Base-by-base conservation (phyloP, 495 filamentous ascomycete genomes). In the Penicillium lagena region DNA sequence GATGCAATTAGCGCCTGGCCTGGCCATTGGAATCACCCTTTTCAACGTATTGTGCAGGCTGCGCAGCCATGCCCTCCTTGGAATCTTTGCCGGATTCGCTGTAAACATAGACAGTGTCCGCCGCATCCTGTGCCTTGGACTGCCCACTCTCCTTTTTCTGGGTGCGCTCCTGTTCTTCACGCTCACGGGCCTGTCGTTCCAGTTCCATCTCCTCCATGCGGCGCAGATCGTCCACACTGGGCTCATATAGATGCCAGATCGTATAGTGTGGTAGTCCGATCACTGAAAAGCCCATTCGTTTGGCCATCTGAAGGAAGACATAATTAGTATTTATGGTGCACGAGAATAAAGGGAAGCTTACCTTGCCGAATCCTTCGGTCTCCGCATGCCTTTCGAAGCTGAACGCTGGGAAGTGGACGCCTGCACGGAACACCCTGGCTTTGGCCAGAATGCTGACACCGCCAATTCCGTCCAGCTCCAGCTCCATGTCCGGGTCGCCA, bases 211-310 rank as follows among this genome's bases (percentile, higher is more conserved):
- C 86, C 72, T 89, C 91, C 94, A 99, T 99, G 51, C 96, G 94
- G 40, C 86, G 82, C 40, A 97, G 86, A 55, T 99, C 94, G 55
- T 99, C 94, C 9, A 95, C 88, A 48, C 87, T 95, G 10, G 94
- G 94, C 62, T 99, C 94, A 70, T 99, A 99, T 40, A 96, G 72
- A 82, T 99, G 94, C 94, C 94, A 99, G 45, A 99, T 96, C 0
- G 90, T 96, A 63, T 99, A 99, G 56, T 99, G 94, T 7, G 94
- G 94, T 32, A 99, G 73, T 3, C 94, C 94, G 47, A 97, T 81
- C n/a, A 99, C 94, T 0, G 90, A 96, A 62, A 89, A 96, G 35
- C 83, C 72, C 91, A 97, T 96, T 28, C 87, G 82, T 60, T 86
- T 91, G 10, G 94, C 89, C 94, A 99, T 97, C 91, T 97, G 46